phyloP scores from a whole-genome alignment of 2,329 filamentous ascomycete species.

The Fusarium humuli region DNA sequence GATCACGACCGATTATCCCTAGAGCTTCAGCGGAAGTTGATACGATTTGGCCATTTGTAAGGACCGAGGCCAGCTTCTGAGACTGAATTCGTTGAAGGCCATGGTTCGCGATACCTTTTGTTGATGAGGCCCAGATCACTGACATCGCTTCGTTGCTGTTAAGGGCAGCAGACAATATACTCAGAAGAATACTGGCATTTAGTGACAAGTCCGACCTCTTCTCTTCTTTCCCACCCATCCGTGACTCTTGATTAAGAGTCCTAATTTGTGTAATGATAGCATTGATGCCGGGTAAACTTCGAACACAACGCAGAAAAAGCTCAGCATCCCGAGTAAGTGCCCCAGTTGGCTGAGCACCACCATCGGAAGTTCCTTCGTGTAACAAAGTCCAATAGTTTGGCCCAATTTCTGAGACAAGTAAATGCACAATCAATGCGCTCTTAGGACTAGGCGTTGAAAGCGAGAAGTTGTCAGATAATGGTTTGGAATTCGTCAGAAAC shows the following conservation, averaged over 20 bases:
- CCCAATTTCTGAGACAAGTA: conserved; percentile 78
- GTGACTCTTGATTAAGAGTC: conserved; percentile 66
- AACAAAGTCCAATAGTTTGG: conserved; percentile 85
- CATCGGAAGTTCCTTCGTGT: conserved; percentile 55
- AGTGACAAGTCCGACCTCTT: conserved; percentile 58
- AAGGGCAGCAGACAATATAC: conserved; percentile 59
- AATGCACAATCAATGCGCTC: conserved; percentile 79
- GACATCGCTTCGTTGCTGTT: conserved; percentile 52
- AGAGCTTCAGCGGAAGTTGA: conserved; percentile 68
- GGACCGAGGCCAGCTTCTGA: conserved; percentile 55
- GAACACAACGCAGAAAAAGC: conserved; percentile 72
- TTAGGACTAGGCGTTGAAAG: conserved; percentile 67
- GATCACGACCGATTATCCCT: conserved; percentile 56
- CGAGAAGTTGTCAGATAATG: conserved; percentile 37
- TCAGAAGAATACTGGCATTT: conserved; percentile 58
- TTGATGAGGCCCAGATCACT: conserved; percentile 55
- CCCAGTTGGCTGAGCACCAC: conserved; percentile 5
- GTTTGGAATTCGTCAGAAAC: conserved; percentile 58
- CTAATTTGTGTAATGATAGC: conserved; percentile 78
- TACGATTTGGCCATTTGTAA: conserved; percentile 63
- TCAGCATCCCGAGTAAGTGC: conserved; percentile 53
- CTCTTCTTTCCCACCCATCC: conserved; percentile 51
- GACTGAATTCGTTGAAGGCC: conserved; percentile 49
- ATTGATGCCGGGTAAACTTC: conserved; percentile 81
- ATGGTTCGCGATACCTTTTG: conserved; percentile 35